A percentile compares a stretch with the other conserved stretches of the same genome.
Evolutionary conservation across 2,329 filamentous ascomycete genomes (phyloP).

Genomic region (Fusarium sulawesiense): DNA sequence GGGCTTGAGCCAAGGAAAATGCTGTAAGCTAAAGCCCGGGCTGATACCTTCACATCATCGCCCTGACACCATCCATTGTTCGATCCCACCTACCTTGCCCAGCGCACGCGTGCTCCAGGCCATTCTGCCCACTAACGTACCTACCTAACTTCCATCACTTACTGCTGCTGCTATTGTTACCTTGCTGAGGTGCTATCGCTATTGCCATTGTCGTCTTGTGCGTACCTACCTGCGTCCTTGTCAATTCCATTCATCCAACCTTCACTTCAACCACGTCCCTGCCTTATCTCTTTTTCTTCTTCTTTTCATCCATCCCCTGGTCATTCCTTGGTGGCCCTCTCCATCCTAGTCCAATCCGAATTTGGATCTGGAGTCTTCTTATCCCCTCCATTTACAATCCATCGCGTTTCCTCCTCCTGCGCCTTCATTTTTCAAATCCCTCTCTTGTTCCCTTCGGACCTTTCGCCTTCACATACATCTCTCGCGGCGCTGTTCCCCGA

Average conservation of each 20-base stretch:
- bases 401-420: conserved; percentile 33
- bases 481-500: conserved; percentile 9
- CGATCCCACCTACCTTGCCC: conserved; percentile 2
- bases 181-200: neutral
- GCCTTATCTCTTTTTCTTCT: conserved; percentile 28
- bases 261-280: conserved; percentile 30
- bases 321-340: conserved; percentile 33
- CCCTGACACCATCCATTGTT: conserved; percentile 44
- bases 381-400: conserved; percentile 33
- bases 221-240: conserved; percentile 5
- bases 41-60: conserved; percentile 38
- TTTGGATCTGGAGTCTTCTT: conserved; percentile 35
- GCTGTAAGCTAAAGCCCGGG: conserved; percentile 37
- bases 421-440: conserved; percentile 33
- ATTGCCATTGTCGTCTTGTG: conserved; percentile 7
- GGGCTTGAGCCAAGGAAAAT: conserved; percentile 18
- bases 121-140: neutral
- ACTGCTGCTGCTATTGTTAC: conserved; percentile 8
- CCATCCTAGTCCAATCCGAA: conserved; percentile 34
- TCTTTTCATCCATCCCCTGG: conserved; percentile 35
- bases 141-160: neutral
- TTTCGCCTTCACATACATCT: conserved; percentile 19
- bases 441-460: conserved; percentile 19
- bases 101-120: conserved; percentile 39
- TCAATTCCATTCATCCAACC: conserved; percentile 25